Evolutionary conservation across 805 yeast genomes (phyloP).

Genomic region (Wickerhamiella shivajii): DNA sequence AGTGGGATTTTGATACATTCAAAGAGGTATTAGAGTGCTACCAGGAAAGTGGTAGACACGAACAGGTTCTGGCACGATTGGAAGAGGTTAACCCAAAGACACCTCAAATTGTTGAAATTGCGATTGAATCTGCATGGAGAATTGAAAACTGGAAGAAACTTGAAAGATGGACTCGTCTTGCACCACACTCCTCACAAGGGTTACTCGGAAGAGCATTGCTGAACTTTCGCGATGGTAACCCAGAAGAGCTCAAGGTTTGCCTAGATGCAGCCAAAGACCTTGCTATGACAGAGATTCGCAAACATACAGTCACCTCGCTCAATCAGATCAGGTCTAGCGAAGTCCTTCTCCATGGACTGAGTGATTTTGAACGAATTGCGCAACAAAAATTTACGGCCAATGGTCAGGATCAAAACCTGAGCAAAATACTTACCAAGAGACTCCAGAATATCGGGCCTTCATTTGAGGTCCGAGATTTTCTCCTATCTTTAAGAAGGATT

Average conservation of each 20-base stretch:
- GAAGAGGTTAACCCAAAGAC: conserved; percentile 21
- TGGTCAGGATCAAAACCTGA: conserved; percentile 7
- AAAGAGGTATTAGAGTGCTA: conserved; percentile 55
- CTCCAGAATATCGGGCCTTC: conserved; percentile 31
- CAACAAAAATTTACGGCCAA: conserved; percentile 7
- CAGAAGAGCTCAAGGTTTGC: conserved; percentile 26
- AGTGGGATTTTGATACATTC: conserved; percentile 24
- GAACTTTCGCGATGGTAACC: conserved; percentile 28
- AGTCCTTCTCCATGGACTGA: conserved; percentile 43
- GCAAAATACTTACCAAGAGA: conserved; percentile 14
- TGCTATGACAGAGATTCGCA: conserved; percentile 45
- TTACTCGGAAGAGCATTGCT: conserved; percentile 41
- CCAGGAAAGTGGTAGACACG: conserved; percentile 62
- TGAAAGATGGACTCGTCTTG: conserved; percentile 31
- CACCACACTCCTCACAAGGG: conserved; percentile 27
- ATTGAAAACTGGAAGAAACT: conserved; percentile 37
- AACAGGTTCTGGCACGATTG: conserved; percentile 43
- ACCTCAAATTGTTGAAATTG: conserved; percentile 35
- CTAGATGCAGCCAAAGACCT: conserved; percentile 38
- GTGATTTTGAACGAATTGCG: conserved; percentile 38
- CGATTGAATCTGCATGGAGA: conserved; percentile 59
- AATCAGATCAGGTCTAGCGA: conserved; percentile 30
- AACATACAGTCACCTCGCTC: conserved; percentile 36
- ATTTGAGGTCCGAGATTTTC: conserved; percentile 44
- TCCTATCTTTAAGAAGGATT: conserved; percentile 45